Base-by-base conservation (phyloP, 805 yeast species). In the Myxozyma melibiosi region DNA sequence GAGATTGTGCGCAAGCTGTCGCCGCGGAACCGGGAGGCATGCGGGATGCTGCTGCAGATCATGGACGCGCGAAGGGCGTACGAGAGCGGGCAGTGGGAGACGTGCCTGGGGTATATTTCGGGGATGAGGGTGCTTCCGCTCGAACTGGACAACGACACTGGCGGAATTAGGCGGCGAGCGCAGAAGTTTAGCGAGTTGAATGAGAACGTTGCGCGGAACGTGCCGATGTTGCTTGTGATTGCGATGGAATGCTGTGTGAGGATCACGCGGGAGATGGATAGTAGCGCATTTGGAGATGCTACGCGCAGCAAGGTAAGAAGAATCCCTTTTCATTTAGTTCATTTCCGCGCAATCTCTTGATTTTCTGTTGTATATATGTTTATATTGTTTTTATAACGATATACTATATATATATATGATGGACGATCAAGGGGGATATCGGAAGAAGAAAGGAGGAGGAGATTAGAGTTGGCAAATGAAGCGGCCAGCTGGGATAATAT, bases 151-250 rank as follows among this genome's bases (percentile, higher is more conserved):
- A 70, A 68, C 24, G 78, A 76, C 61, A 77, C 86, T 25, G 76
- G 79, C 8, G 76, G 77, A 18, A 84, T 88, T 27, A 81, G 96
- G 66, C 76, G 75, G 47, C 77, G 80, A 50, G 90, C 92, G 3
- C 89, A 86, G 68, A 88, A 84, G 64, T 80, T 86, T 62, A 74
- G 80, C 33, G 74, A 77, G 33, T 73, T 84, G 61, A 85, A 89
- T 70, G 92, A 86, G 63, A 78, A 84, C 59, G 75, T 94, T 38
- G 79, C 90, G 37, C 84, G 87, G 70, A 88, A 86, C 64, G 79
- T 94, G 50, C 96, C 98, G 3, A 82, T 83, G 50, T 71, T 92
- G 59, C 78, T 94, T 61, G 79, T 91, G 20, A 85, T 90, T 74
- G 82, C 88, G 3, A 87, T 92, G 96, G 82, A 84, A 30, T 82